phyloP scores from a whole-genome alignment of 768 basidiomycete species.

The Mycena epipterygia region DNA sequence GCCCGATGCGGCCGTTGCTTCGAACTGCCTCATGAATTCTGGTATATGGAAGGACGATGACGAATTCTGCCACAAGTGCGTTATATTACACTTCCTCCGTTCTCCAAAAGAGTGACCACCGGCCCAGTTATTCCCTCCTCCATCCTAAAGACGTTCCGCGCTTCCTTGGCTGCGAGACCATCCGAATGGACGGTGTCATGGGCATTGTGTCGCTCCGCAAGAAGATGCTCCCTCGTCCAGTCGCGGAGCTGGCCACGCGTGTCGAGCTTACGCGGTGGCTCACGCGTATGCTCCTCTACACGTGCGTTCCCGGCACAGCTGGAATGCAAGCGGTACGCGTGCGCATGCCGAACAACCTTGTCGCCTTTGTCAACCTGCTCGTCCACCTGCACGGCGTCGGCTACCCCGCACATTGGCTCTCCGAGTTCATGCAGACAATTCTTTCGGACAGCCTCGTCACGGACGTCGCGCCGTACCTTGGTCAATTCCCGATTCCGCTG shows the following conservation, averaged over 20 bases:
- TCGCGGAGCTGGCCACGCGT: slow-evolving; percentile 29
- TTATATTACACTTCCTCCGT: background rate
- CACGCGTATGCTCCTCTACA: slow-evolving; percentile 48
- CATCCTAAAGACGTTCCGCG: slow-evolving; percentile 44
- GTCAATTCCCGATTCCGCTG: slow-evolving; percentile 43
- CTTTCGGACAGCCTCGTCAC: slow-evolving; percentile 43
- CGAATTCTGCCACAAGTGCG: slow-evolving; percentile 47
- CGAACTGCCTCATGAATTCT: slow-evolving; percentile 47
- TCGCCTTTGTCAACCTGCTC: slow-evolving; percentile 48
- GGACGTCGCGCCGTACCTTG: slow-evolving; percentile 44
- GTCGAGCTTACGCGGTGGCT: slow-evolving; percentile 51
- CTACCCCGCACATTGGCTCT: slow-evolving; percentile 54
- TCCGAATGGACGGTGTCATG: slow-evolving; percentile 39
- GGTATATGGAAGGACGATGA: slow-evolving; percentile 45
- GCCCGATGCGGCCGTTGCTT: slow-evolving; percentile 41
- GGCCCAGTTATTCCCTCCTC: slow-evolving; percentile 45
- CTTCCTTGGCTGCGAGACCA: slow-evolving; percentile 43
- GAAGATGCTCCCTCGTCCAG: slow-evolving; percentile 36
- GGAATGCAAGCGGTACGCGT: slow-evolving; percentile 40
- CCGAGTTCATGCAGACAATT: slow-evolving; percentile 46
- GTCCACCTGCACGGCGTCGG: slow-evolving; percentile 49
- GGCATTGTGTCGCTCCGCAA: slow-evolving; percentile 35
- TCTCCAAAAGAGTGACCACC: background rate
- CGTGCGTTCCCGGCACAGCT: slow-evolving; percentile 43
- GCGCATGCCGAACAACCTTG: slow-evolving; percentile 50